Conservation (phyloP, 1,139 yeast species). For the Taphrina sp. region DNA sequence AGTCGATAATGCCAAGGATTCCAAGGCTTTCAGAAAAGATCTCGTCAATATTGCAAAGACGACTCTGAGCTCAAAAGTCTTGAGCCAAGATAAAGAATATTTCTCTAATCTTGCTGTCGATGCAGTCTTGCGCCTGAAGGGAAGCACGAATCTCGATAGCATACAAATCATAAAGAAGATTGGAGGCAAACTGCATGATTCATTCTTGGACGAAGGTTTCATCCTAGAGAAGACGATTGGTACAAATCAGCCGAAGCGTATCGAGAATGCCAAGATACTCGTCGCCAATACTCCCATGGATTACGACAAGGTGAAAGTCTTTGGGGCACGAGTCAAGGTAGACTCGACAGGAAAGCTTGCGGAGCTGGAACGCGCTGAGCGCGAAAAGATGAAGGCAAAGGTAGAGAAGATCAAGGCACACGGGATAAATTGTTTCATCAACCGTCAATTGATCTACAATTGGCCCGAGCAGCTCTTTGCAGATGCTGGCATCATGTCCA, state of each 20-base stretch:
- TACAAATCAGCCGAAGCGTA: conserved; percentile 83
- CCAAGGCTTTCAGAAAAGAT: conserved; percentile 69
- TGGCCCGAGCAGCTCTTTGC: conserved; percentile 95
- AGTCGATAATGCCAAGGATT: conserved; percentile 54
- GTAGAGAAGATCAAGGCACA: conserved; percentile 81
- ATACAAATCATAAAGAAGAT: conserved; percentile 89
- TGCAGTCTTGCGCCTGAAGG: conserved; percentile 86
- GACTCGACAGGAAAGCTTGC: conserved; percentile 94
- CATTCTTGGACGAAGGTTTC: conserved; percentile 81
- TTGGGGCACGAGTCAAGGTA: conserved; percentile 96
- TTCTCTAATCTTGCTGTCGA: conserved; percentile 90
- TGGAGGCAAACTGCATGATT: conserved; percentile 89
- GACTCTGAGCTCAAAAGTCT: conserved; percentile 85
- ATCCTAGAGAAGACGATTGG: conserved; percentile 90
- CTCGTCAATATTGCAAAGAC: conserved; percentile 85
- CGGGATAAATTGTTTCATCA: conserved; percentile 85
- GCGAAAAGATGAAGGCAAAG: conserved; percentile 81
- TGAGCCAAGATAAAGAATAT: conserved; percentile 89
- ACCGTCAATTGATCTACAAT: conserved; percentile 93
- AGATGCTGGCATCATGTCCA: conserved; percentile 81
- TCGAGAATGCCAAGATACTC: conserved; percentile 79
- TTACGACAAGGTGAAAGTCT: conserved; percentile 93
- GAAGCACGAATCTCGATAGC: conserved; percentile 90
- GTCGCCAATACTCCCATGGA: conserved; percentile 96
- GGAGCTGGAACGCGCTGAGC: conserved; percentile 92